Percentiles rank a stretch among this genome's conserved stretches.
phyloP scores from a whole-genome alignment of 2,329 filamentous ascomycete species.

The Aureobasidium vineae region DNA sequence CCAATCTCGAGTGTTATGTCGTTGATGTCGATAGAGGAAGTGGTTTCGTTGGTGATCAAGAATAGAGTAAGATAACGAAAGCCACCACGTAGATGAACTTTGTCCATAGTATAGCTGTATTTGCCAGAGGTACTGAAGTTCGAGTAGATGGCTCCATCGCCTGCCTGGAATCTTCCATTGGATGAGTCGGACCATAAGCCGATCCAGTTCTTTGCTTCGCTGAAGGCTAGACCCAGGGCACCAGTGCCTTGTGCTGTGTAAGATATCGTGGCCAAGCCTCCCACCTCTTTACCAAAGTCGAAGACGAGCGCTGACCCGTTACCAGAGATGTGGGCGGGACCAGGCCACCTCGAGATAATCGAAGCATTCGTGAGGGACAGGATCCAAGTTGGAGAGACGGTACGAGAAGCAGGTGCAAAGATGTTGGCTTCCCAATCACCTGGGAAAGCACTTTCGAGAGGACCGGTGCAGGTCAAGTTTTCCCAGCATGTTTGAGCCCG shows the following conservation, averaged over 20 bases:
- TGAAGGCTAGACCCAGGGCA: slow-evolving; percentile 43
- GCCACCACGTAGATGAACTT: slow-evolving; percentile 50
- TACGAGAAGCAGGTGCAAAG: slow-evolving; percentile 55
- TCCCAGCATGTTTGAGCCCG: slow-evolving; percentile 52
- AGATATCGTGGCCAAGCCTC: slow-evolving; percentile 54
- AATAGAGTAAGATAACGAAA: slow-evolving; percentile 56
- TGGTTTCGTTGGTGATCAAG: slow-evolving; percentile 39
- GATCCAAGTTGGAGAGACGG: slow-evolving; percentile 48
- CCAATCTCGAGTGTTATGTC: slow-evolving; percentile 47
- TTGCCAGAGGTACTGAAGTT: slow-evolving; percentile 39
- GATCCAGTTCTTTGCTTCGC: slow-evolving; percentile 46
- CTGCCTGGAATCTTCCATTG: slow-evolving; percentile 41
- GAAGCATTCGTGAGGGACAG: slow-evolving; percentile 41
- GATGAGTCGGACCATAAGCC: slow-evolving; percentile 47
- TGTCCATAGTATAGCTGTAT: slow-evolving; percentile 47
- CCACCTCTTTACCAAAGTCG: slow-evolving; percentile 60
- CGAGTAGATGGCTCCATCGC: slow-evolving; percentile 49
- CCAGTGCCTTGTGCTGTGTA: slow-evolving; percentile 47
- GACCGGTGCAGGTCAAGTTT: slow-evolving; percentile 54
- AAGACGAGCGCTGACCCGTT: slow-evolving; percentile 57
- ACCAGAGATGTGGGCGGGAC: slow-evolving; percentile 38
- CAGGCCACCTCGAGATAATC: slow-evolving; percentile 37
- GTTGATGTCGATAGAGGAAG: slow-evolving; percentile 41
- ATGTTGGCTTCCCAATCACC: slow-evolving; percentile 60
- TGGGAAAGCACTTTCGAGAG: slow-evolving; percentile 52